Evolutionary conservation across 495 filamentous ascomycete genomes (phyloP).

Genomic region (Terfezia claveryi): DNA sequence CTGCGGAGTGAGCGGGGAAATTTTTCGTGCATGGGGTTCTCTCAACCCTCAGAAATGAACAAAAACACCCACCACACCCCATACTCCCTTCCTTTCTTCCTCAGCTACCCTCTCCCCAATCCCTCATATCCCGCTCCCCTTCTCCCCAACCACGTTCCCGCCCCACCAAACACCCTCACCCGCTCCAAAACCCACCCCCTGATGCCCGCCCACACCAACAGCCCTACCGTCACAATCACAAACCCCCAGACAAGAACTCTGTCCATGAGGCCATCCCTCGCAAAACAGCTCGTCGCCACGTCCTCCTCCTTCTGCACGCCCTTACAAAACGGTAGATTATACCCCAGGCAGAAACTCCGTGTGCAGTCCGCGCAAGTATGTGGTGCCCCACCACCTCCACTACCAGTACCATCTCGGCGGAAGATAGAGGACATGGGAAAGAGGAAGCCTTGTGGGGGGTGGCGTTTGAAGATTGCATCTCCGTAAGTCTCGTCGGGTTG

Average conservation of each 20-base stretch:
- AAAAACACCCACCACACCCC: background rate
- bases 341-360: slow-evolving; percentile 67
- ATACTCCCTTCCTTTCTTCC: background rate
- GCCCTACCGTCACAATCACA: background rate
- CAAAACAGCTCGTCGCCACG: slow-evolving; percentile 70
- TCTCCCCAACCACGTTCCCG: background rate
- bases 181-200: background rate
- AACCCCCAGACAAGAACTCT: background rate
- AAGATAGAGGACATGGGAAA: no score
- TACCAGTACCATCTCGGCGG: no score
- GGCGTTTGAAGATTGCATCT: no score
- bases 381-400: background rate
- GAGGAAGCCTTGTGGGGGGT: no score
- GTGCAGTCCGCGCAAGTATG: slow-evolving; percentile 65
- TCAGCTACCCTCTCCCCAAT: background rate
- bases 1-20: no score
- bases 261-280: background rate
- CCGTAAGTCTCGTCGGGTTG: no score
- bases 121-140: background rate
- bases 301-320: slow-evolving; percentile 56
- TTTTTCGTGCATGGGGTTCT: no score
- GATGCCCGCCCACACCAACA: background rate
- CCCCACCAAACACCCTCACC: background rate
- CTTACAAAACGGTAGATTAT: slow-evolving; percentile 70
- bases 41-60: no score